Evolutionary conservation across 139 green algal species (phyloP), one percentile per base, ranked within the genome.

Genomic region (Tetradesmus lagerheimii): DNA sequence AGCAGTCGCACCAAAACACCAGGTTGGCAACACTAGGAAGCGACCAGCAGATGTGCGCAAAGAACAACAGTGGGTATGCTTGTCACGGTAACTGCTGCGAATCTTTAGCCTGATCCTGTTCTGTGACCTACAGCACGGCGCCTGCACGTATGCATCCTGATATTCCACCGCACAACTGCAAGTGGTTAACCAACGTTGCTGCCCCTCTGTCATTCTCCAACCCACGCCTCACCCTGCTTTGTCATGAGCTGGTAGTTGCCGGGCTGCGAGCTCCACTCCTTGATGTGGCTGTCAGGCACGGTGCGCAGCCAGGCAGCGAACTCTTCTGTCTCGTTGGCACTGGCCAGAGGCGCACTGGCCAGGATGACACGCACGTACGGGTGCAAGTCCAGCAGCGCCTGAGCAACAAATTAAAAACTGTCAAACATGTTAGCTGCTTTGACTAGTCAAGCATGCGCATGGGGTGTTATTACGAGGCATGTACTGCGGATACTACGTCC

Each of bases 191-290:
- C n/a, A n/a, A n/a, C n/a, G n/a, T n/a, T n/a, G n/a, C n/a, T n/a
- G n/a, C n/a, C n/a, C n/a, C n/a, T n/a, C n/a, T n/a, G n/a, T n/a
- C n/a, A n/a, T n/a, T n/a, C n/a, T n/a, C 38, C 79, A 67, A 16
- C 43, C 57, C 15, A 39, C 37, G 4, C 77, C 86, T 87, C 50
- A 89, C 92, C 91, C 86, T 96, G 94, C 88, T 95, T 96, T 12
- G 90, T 90, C 94, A 96, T 96, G 4, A 96, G 91, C 64, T 87
- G 88, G 80, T 92, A 96, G 90, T 95, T 96, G 37, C 94, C 94
- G 2, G 85, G 93, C 76, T 89, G 90, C 2, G 57, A 77, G 1
- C 37, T 83, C 93, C 93, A 95, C 75, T 86, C 77, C 34, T 34
- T 45, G 45, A 77, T 83, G 74, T 84, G 47, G 18, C 20, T 57